These are phyloP conservation scores for Corchorus capsularis DNA, from an alignment of 345 rosid species.

Conservation along the genomic window DNA sequence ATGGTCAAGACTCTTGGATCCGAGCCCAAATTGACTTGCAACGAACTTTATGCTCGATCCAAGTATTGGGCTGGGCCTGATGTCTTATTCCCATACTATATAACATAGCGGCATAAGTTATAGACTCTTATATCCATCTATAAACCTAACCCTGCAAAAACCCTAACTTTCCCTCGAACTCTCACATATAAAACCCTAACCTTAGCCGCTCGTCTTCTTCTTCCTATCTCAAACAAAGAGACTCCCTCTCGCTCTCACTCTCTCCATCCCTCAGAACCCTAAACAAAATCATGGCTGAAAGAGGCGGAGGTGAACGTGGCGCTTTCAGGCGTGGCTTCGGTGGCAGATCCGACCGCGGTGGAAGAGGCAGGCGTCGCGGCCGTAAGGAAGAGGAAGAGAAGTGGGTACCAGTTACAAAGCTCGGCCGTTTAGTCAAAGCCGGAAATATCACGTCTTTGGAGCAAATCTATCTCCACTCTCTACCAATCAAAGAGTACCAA, in stretches of 20 bases:
- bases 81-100: not conserved
- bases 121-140: not conserved
- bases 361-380: constrained; percentile 72
- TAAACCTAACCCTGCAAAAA: not conserved
- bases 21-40: too few relatives aligned
- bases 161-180: too few relatives aligned
- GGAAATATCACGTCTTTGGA: constrained; percentile 55
- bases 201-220: not conserved
- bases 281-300: constrained; percentile 53
- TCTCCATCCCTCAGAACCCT: not conserved
- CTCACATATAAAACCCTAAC: too few relatives aligned
- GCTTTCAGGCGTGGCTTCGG: constrained; percentile 67
- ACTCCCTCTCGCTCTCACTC: not conserved
- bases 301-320: constrained; percentile 76
- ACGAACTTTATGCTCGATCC: too few relatives aligned
- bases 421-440: constrained; percentile 72
- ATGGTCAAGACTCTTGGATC: too few relatives aligned
- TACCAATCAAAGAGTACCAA: constrained; percentile 90
- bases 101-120: not conserved
- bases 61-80: too few relatives aligned
- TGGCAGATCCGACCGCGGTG: constrained; percentile 53
- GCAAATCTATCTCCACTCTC: constrained; percentile 80
- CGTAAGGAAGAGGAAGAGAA: constrained; percentile 70
- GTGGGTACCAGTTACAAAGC: constrained; percentile 91
- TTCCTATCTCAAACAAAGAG: not conserved